Conservation (phyloP, 305 asterid genomes). For the Solanum hybrid region DNA sequence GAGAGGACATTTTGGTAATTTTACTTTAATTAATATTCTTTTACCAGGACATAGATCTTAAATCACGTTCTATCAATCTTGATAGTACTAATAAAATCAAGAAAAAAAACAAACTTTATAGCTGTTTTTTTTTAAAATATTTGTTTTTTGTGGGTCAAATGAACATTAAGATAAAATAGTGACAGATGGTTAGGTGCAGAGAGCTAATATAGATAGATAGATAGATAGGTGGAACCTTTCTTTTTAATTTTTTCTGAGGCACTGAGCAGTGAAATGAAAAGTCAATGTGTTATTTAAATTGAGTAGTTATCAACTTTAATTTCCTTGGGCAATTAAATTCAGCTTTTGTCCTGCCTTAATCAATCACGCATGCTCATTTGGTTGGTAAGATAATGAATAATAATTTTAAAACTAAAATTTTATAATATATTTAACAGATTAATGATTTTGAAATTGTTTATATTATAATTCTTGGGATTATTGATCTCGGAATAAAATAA, state of each 20-base stretch:
- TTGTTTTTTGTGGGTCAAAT: background rate
- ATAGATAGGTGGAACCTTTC: background rate
- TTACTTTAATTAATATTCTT: background rate
- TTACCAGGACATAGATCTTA: background rate
- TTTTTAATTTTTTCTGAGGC: background rate
- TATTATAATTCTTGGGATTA: background rate
- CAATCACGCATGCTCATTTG: background rate
- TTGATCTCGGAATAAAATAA: background rate
- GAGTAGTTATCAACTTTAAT: slow-evolving; percentile 3
- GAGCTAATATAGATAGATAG: background rate
- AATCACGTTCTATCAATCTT: background rate
- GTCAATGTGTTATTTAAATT: background rate
- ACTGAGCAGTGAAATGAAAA: background rate
- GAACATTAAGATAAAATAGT: background rate
- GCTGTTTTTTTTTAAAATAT: too few species aligned
- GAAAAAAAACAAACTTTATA: background rate
- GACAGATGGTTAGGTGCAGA: background rate
- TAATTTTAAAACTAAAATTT: too few species aligned
- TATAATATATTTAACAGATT: too few species aligned
- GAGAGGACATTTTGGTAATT: background rate
- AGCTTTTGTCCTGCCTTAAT: slow-evolving; percentile 14
- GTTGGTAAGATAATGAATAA: background rate
- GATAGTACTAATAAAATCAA: background rate
- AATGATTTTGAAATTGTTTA: too few species aligned
- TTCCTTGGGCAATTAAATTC: slow-evolving; percentile 5